Percentiles rank a stretch among this genome's conserved stretches.
Conservation (phyloP, 495 filamentous ascomycete species). For the Penicillium lividum region DNA sequence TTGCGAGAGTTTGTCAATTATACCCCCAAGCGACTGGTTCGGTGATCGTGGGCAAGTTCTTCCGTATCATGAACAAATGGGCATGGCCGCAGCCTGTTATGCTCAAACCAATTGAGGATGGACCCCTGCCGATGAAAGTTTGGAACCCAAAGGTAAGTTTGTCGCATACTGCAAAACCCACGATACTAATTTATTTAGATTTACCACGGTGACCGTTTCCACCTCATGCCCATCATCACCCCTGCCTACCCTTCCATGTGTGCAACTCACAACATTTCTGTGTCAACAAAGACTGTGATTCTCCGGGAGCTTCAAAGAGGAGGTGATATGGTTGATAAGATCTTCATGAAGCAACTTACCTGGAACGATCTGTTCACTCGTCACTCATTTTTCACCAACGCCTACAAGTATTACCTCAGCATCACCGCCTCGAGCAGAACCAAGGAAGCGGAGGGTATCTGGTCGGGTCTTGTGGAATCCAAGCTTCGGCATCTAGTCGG, state of each 20-base stretch:
- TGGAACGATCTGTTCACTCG: conserved; percentile 89
- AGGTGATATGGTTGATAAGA: conserved; percentile 74
- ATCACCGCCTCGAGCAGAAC: conserved; percentile 83
- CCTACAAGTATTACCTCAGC: conserved; percentile 92
- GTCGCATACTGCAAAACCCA: background rate
- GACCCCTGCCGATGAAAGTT: conserved; percentile 73
- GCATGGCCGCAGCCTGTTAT: conserved; percentile 90
- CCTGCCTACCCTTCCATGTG: conserved; percentile 97
- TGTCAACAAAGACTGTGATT: conserved; percentile 82
- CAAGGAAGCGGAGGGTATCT: conserved; percentile 79
- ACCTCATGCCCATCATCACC: conserved; percentile 96
- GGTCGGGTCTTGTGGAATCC: conserved; percentile 92
- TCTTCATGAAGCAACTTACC: conserved; percentile 67
- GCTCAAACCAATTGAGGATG: conserved; percentile 85
- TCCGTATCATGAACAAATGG: conserved; percentile 87
- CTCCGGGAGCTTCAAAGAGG: conserved; percentile 78
- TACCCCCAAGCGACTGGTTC: conserved; percentile 90
- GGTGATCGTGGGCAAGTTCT: conserved; percentile 88
- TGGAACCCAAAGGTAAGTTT: conserved; percentile 88
- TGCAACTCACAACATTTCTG: conserved; percentile 87
- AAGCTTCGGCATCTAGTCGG: conserved; percentile 82
- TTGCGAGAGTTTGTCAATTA: conserved; percentile 93
- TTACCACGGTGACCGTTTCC: conserved; percentile 75
- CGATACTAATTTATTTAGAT: conserved; percentile 48
- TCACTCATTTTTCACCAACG: conserved; percentile 88